These are phyloP conservation scores for Penicillium thymicola DNA, from an alignment of 2,329 filamentous ascomycete species.

Conservation along the genomic window DNA sequence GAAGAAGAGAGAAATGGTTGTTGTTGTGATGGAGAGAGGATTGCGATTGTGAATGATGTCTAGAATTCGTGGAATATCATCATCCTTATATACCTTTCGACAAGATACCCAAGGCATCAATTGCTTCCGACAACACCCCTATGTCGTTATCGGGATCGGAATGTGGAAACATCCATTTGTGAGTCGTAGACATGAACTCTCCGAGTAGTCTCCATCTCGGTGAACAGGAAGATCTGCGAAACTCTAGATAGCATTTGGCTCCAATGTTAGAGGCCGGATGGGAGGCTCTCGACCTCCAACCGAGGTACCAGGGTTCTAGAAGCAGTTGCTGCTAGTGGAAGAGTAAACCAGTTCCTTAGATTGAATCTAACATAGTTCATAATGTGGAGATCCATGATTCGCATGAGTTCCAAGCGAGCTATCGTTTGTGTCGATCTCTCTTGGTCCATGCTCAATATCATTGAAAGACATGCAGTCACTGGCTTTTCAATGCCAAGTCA, in stretches of 20 bases:
- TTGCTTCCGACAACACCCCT: background rate
- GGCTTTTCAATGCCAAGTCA: background rate
- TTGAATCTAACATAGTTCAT: background rate
- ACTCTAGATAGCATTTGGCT: slow-evolving; percentile 15
- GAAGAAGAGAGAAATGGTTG: background rate
- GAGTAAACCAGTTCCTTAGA: background rate
- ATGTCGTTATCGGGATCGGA: background rate
- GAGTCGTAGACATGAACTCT: slow-evolving; percentile 6
- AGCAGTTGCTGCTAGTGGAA: background rate
- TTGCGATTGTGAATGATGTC: slow-evolving; percentile 1
- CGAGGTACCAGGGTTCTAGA: background rate
- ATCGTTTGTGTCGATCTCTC: slow-evolving; percentile 14
- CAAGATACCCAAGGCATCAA: background rate
- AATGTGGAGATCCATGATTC: background rate
- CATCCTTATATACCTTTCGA: slow-evolving; percentile 9
- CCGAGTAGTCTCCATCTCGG: background rate
- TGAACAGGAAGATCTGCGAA: slow-evolving; percentile 8
- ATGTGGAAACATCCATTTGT: background rate
- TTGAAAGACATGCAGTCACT: background rate
- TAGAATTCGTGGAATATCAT: background rate
- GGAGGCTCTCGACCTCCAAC: background rate
- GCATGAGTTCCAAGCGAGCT: slow-evolving; percentile 11
- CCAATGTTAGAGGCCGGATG: background rate
- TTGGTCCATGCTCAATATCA: slow-evolving; percentile 6
- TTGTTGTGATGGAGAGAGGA: background rate